Percentiles rank a stretch among this genome's conserved stretches.
These are phyloP conservation scores for Trifolium subterraneum DNA, from an alignment of 306 rosid species.

Conservation along the genomic window DNA sequence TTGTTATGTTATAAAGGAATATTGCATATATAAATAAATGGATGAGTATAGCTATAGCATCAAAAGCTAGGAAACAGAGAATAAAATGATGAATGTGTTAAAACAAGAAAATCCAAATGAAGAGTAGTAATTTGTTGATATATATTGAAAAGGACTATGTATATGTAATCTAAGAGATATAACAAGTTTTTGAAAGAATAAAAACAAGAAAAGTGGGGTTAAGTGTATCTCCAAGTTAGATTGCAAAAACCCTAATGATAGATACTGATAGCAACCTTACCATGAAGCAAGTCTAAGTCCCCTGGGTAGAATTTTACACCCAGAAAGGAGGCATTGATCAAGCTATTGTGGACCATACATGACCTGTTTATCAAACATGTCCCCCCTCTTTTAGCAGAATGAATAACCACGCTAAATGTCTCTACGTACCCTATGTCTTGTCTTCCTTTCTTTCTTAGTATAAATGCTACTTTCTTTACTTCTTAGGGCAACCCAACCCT, in stretches of 20 bases:
- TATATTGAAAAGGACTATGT: slow-evolving; percentile 58
- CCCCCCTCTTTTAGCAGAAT: slow-evolving; percentile 45
- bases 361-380: slow-evolving; percentile 41
- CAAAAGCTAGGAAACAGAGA: slow-evolving; percentile 23
- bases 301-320: slow-evolving; percentile 57
- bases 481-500: slow-evolving; percentile 54
- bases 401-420: slow-evolving; percentile 50
- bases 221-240: slow-evolving; percentile 59
- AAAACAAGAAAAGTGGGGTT: slow-evolving; percentile 63
- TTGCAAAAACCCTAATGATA: slow-evolving; percentile 62
- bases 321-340: slow-evolving; percentile 49
- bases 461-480: slow-evolving; percentile 47
- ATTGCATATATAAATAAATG: too few species aligned
- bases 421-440: slow-evolving; percentile 51
- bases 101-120: slow-evolving; percentile 33
- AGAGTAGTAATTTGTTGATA: not conserved
- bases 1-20: too few species aligned
- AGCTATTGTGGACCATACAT: slow-evolving; percentile 58
- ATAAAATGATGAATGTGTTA: slow-evolving; percentile 23
- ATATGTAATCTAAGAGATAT: slow-evolving; percentile 50
- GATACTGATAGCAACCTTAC: slow-evolving; percentile 72
- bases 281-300: slow-evolving; percentile 66
- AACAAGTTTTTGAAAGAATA: slow-evolving; percentile 51
- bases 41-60: too few species aligned
- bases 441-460: slow-evolving; percentile 51